phyloP scores from a whole-genome alignment of 768 basidiomycete genomes.

The Rhizopogon vesiculosus region DNA sequence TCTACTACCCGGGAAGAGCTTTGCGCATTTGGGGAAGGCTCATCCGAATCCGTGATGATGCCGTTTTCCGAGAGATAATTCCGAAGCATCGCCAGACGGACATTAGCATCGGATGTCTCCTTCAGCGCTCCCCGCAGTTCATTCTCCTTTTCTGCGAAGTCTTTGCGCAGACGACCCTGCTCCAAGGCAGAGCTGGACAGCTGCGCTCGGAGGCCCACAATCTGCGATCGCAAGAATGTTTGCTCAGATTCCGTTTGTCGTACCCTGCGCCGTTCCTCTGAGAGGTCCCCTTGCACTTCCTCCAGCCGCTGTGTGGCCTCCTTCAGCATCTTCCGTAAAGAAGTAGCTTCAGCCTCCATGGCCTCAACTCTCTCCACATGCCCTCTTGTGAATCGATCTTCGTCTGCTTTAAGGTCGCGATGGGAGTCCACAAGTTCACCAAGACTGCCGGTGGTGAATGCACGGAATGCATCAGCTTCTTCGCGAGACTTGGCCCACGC shows the following conservation, averaged over 20 bases:
- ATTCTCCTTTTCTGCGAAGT: constrained; percentile 60
- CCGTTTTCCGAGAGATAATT: constrained; percentile 89
- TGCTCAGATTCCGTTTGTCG: constrained; percentile 64
- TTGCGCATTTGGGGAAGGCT: constrained; percentile 39
- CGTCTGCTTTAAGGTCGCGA: constrained; percentile 78
- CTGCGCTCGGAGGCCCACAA: constrained; percentile 69
- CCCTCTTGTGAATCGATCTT: constrained; percentile 69
- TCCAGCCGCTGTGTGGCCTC: constrained; percentile 72
- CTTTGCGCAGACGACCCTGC: constrained; percentile 63
- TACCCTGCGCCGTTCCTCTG: constrained; percentile 60
- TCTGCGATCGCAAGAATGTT: constrained; percentile 63
- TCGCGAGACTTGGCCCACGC: constrained; percentile 90
- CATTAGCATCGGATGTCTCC: constrained; percentile 61
- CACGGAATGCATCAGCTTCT: constrained; percentile 87
- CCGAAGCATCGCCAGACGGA: constrained; percentile 76
- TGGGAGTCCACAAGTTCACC: constrained; percentile 88
- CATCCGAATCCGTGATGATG: constrained; percentile 71
- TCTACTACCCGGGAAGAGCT: constrained; percentile 53
- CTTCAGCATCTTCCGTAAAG: constrained; percentile 75
- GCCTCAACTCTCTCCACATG: constrained; percentile 81
- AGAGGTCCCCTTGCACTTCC: constrained; percentile 58
- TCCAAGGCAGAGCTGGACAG: constrained; percentile 66
- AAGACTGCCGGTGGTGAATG: constrained; percentile 79
- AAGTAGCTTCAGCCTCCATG: constrained; percentile 71
- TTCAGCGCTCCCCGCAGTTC: constrained; percentile 60